These are phyloP conservation scores for Asterochloris sp. DNA, from an alignment of 139 green algal species.

Conservation along the genomic window DNA sequence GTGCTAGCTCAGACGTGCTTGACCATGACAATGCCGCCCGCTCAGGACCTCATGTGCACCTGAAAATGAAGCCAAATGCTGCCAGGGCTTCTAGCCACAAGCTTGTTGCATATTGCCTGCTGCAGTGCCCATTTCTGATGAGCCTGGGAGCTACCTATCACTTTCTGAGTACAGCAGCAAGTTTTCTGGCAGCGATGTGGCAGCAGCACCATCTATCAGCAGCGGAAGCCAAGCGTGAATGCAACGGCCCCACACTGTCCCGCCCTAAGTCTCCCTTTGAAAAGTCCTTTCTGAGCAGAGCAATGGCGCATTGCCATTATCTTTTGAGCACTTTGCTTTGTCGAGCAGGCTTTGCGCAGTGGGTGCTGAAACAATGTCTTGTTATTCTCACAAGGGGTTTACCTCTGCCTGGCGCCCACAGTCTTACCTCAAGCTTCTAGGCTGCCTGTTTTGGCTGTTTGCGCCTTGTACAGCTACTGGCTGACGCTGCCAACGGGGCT, in stretches of 20 bases:
- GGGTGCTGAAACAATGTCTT: not conserved
- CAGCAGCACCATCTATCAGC: not conserved
- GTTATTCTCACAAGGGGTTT: not conserved
- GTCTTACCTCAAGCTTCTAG: too few species aligned
- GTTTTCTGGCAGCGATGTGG: not conserved
- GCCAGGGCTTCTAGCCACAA: not conserved
- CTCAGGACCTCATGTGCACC: not conserved
- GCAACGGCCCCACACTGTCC: too few species aligned
- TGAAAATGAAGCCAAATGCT: not conserved
- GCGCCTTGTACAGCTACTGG: not conserved
- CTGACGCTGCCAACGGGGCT: not conserved
- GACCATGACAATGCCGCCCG: not conserved
- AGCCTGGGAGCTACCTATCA: conserved; percentile 5
- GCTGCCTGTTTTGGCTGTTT: not conserved
- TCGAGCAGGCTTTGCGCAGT: not conserved
- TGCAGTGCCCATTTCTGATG: conserved; percentile 14
- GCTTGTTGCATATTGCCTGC: not conserved
- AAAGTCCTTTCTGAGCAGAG: not conserved
- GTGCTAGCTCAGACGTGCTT: not conserved
- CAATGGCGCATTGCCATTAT: not conserved
- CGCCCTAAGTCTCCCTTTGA: not conserved
- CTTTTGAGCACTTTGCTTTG: not conserved
- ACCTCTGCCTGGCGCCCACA: too few species aligned
- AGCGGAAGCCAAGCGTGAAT: not conserved
- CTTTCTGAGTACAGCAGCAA: conserved; percentile 16